These are phyloP conservation scores for Fraxinus velutina DNA, from an alignment of 305 asterid species.

Conservation along the genomic window DNA sequence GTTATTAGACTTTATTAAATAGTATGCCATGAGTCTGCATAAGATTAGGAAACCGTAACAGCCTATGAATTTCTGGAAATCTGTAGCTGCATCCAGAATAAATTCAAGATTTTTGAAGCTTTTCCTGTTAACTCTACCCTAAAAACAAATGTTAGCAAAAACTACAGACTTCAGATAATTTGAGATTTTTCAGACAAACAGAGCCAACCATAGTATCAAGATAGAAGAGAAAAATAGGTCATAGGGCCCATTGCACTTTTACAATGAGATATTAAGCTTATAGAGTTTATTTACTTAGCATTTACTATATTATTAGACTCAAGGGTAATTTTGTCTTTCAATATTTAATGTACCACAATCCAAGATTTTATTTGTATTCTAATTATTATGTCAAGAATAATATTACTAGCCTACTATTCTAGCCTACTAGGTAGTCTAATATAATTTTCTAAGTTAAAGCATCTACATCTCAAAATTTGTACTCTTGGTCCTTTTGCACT, in stretches of 20 bases:
- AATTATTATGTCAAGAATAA: neutral
- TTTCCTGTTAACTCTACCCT: neutral
- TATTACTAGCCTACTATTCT: neutral
- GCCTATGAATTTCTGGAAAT: neutral
- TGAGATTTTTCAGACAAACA: neutral
- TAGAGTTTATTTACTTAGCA: neutral
- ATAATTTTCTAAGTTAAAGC: neutral
- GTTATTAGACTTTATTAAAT: neutral
- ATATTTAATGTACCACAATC: neutral
- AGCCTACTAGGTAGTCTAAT: neutral
- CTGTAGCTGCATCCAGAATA: neutral
- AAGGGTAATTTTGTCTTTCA: neutral
- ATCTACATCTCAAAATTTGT: neutral
- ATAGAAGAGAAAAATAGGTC: neutral
- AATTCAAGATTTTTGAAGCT: neutral
- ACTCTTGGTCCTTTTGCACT: neutral
- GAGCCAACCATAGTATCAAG: neutral
- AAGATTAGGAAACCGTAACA: neutral
- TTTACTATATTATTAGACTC: neutral
- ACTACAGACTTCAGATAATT: neutral
- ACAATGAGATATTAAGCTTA: neutral
- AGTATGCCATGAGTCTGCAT: neutral
- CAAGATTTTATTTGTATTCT: neutral
- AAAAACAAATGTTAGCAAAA: neutral
- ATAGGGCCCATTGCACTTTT: neutral